Percentiles rank a stretch among this genome's conserved stretches.
These are phyloP conservation scores for Phylloboletellus chloephorus DNA, from an alignment of 1,284 basidiomycete species.

Conservation along the genomic window DNA sequence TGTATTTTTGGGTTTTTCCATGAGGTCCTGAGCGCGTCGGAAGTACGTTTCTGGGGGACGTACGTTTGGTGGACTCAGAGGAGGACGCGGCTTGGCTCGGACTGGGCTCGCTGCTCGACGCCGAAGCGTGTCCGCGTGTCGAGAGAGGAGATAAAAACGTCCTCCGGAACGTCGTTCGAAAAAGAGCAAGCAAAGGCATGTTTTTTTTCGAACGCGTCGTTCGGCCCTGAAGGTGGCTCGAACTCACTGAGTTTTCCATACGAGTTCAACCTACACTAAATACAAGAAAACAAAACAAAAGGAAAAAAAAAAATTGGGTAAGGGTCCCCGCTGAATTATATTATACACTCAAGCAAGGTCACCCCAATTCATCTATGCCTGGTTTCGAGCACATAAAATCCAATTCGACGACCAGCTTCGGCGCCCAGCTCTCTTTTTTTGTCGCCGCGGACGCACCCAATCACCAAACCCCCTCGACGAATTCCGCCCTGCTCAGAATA, in stretches of 20 bases:
- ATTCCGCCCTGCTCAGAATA: conserved; percentile 38
- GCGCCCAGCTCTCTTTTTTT: neutral
- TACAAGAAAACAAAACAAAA: conserved; percentile 15
- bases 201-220: no score
- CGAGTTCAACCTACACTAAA: conserved; percentile 17
- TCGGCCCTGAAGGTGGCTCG: no score
- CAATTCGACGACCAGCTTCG: no score
- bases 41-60: conserved; percentile 3
- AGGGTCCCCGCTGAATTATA: conserved; percentile 10
- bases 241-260: no score
- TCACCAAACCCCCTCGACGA: neutral
- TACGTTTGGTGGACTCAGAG: conserved; percentile 22
- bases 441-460: conserved; percentile 1
- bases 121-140: conserved; percentile 15
- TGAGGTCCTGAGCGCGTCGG: no score
- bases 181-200: conserved; percentile 21
- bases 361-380: conserved; percentile 15
- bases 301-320: conserved; percentile 1
- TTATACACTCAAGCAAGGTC: conserved; percentile 10
- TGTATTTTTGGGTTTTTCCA: no score
- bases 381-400: no score
- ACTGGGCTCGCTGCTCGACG: conserved; percentile 4
- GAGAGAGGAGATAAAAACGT: conserved; percentile 6
- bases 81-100: conserved; percentile 10
- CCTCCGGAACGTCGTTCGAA: conserved; percentile 12